Conservation (phyloP, 2,329 filamentous ascomycete genomes). For the Reticulascus tulasneorum region DNA sequence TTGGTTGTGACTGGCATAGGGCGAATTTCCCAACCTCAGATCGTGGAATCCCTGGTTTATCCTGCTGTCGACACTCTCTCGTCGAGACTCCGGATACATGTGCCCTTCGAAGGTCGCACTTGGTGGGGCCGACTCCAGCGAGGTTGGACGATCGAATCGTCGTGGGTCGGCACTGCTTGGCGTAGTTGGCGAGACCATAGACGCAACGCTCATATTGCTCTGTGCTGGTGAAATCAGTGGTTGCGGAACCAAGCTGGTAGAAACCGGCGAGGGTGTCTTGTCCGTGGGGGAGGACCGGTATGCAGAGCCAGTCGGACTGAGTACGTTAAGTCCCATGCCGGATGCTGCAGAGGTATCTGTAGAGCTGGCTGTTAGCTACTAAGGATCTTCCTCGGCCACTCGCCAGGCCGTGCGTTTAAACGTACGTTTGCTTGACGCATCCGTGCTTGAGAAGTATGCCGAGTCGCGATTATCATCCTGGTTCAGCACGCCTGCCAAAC, state of each 20-base stretch:
- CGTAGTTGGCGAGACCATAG: slow-evolving; percentile 60
- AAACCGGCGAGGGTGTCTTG: slow-evolving; percentile 60
- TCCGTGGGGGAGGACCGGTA: slow-evolving; percentile 51
- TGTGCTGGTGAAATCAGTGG: slow-evolving; percentile 51
- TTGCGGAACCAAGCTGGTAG: slow-evolving; percentile 46
- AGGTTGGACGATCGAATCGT: slow-evolving; percentile 39
- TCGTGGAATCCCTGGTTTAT: slow-evolving; percentile 70
- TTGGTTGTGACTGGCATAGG: slow-evolving; percentile 73
- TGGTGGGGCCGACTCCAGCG: slow-evolving; percentile 27
- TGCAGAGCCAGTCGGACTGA: slow-evolving; percentile 30
- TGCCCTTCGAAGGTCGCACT: slow-evolving; percentile 29
- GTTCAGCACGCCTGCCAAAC: slow-evolving; percentile 49
- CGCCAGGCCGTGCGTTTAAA: slow-evolving; percentile 20
- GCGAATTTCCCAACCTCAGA: slow-evolving; percentile 64
- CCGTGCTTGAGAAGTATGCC: slow-evolving; percentile 40
- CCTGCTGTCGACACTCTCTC: slow-evolving; percentile 77
- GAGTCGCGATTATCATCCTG: slow-evolving; percentile 43
- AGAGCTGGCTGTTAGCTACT: slow-evolving; percentile 11
- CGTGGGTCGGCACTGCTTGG: slow-evolving; percentile 38
- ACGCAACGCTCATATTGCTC: slow-evolving; percentile 62
- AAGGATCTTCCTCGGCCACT: no score
- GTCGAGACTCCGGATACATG: slow-evolving; percentile 51
- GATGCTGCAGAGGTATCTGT: slow-evolving; percentile 43
- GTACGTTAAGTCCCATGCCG: slow-evolving; percentile 16
- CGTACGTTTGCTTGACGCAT: slow-evolving; percentile 40